Conservation (phyloP, 1,284 basidiomycete genomes). For the Ganoderma leucocontextum region DNA sequence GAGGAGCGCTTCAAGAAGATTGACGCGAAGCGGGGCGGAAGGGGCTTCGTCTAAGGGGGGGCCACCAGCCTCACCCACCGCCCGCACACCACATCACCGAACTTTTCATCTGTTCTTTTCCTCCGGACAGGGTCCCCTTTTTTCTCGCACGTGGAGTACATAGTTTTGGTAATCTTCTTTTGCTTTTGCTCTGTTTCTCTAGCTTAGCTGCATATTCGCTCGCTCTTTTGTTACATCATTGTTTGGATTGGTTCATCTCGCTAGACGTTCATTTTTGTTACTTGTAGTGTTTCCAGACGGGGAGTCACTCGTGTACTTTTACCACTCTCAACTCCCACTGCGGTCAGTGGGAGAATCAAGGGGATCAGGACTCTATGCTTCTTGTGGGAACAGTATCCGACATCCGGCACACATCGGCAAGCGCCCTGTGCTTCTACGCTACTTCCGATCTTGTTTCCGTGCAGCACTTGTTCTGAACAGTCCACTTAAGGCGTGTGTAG, state of each 20-base stretch:
- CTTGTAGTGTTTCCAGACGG: constrained; percentile 14
- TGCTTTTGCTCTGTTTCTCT: constrained; percentile 5
- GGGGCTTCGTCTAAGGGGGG: constrained; percentile 77
- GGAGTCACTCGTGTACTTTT: constrained; percentile 34
- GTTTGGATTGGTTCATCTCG: constrained; percentile 7
- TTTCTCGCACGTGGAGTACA: constrained; percentile 13
- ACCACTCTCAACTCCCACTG: constrained; percentile 26
- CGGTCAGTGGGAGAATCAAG: constrained; percentile 36
- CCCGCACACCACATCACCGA: not conserved
- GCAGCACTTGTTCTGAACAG: constrained; percentile 3
- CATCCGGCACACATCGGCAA: not conserved
- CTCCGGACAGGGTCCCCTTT: constrained; percentile 5
- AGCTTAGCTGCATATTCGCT: constrained; percentile 10
- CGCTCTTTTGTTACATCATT: constrained; percentile 4
- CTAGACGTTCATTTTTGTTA: constrained; percentile 16
- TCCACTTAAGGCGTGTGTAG: not conserved
- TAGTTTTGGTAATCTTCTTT: not conserved
- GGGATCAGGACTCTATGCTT: constrained; percentile 28
- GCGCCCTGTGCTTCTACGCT: not conserved
- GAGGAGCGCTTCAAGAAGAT: constrained; percentile 86
- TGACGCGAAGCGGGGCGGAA: constrained; percentile 84
- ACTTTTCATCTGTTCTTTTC: constrained; percentile 3
- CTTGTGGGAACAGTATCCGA: not conserved
- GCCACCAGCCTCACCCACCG: not conserved
- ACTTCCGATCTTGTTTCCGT: not conserved